Evolutionary conservation across 257 asterid species (phyloP), one percentile per base, ranked within the genome.

Genomic region (Solanum sejunctum): DNA sequence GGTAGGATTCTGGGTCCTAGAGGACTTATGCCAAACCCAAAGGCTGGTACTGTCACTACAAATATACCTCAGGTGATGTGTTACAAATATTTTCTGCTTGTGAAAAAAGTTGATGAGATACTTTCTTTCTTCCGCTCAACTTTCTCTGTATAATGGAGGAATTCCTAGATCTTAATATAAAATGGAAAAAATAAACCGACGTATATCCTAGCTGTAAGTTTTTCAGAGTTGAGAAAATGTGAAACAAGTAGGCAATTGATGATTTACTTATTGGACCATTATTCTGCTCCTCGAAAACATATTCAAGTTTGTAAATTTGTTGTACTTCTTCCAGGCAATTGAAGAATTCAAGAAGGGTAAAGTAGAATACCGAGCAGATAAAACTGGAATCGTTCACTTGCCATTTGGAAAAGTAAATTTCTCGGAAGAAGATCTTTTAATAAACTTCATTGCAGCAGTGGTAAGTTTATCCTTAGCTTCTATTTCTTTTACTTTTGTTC

Each of bases 1-100:
- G 99, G 99, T 91, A 95, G 93, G 87, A 88, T 96, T 84, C 90
- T 96, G 12, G 98, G 99, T 75, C 99, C 99, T 15, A 88, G 98
- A 84, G 99, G 99, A 85, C 93, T 96, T 72, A 95, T 96, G 99
- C 98, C 99, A 6, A 96, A 95, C 86, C 99, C 99, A 21, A 96
- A 96, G 87, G 98, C 98, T 69, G 99, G 99, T 78, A 96, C 99
- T 10, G 99, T 96, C 84, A 93, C 99, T 73, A 91, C 98, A 56
- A 95, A 96, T 88, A 88, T 96, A 88, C 98, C 99, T 10, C 99
- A 93, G 99, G 99, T 96, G 87, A 79, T 56, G n/a, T 82, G 77
- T 86, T 86, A n/a, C 21, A 57, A 81, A 20, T 45, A 64, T 49
- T 75, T 75, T 75, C 61, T 75, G 57, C 82, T 75, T 21, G 58